Conservation (phyloP, 176 grass and related monocot genomes). For the Stipa capillata region DNA sequence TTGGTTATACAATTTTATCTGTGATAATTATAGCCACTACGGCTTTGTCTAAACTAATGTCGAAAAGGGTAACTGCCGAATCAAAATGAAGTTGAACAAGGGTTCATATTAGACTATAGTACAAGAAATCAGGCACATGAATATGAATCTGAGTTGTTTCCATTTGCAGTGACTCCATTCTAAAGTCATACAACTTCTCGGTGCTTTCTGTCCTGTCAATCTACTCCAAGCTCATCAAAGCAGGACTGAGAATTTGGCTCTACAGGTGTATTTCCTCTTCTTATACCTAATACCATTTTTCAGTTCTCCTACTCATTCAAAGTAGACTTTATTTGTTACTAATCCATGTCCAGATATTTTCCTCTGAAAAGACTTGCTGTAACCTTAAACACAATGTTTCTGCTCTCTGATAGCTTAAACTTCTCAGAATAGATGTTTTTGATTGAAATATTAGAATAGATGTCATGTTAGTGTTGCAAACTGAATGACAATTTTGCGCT, state of each 20-base stretch:
- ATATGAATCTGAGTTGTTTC: background rate
- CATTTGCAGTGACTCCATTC: slow-evolving; percentile 62
- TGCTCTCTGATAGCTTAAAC: background rate
- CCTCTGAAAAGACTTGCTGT: background rate
- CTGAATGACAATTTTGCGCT: background rate
- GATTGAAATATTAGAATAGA: background rate
- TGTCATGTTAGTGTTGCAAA: background rate
- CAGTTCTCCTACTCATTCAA: background rate
- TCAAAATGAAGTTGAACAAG: background rate
- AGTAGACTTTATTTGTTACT: background rate
- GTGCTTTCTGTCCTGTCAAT: slow-evolving; percentile 68
- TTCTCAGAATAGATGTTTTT: background rate
- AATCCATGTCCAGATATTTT: background rate
- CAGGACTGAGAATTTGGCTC: slow-evolving; percentile 67
- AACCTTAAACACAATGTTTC: background rate
- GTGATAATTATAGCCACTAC: background rate
- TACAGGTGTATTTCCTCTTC: slow-evolving; percentile 59
- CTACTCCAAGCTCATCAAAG: slow-evolving; percentile 81
- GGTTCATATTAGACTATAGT: background rate
- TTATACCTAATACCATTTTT: background rate
- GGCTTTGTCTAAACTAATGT: background rate
- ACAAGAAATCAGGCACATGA: background rate
- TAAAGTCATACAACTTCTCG: slow-evolving; percentile 61
- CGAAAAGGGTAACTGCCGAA: background rate
- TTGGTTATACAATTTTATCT: background rate